A percentile compares a stretch with the other conserved stretches of the same genome.
phyloP scores from a whole-genome alignment of 768 basidiomycete species.

The Phylloporus arenicola region DNA sequence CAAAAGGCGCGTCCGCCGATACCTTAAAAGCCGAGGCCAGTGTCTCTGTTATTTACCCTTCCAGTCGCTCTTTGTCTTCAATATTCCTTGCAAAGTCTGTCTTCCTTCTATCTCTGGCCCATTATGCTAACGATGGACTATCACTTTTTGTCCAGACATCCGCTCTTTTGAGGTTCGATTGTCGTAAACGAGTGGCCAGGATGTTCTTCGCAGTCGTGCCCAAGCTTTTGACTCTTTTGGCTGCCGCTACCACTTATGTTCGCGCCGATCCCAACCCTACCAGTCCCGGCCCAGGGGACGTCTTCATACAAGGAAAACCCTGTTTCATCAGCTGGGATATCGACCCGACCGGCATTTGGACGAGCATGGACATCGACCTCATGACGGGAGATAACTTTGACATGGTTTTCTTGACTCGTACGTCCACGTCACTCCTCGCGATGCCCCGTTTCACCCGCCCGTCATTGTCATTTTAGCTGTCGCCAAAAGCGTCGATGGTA shows the following conservation, averaged over 20 bases:
- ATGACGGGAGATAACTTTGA: constrained; percentile 72
- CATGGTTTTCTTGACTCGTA: constrained; percentile 67
- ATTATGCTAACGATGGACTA: background rate
- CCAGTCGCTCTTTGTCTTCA: constrained; percentile 9
- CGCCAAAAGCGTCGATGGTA: constrained; percentile 55
- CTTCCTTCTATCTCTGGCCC: background rate
- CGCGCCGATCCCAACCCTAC: constrained; percentile 56
- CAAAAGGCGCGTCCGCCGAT: background rate
- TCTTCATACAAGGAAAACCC: constrained; percentile 50
- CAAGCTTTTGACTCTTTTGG: constrained; percentile 11
- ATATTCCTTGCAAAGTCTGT: constrained; percentile 4
- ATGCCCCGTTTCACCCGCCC: background rate
- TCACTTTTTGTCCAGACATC: background rate
- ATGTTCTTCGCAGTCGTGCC: constrained; percentile 17
- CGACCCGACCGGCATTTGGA: constrained; percentile 61
- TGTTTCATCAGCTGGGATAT: constrained; percentile 58
- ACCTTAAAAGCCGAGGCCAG: background rate
- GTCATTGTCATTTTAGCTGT: constrained; percentile 44
- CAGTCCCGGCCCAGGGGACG: constrained; percentile 53
- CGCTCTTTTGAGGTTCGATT: background rate
- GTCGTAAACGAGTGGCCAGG: constrained; percentile 1
- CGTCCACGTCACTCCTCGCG: constrained; percentile 20
- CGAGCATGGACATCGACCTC: constrained; percentile 66
- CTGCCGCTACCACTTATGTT: constrained; percentile 32
- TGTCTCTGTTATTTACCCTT: background rate